Percentiles rank a stretch among this genome's conserved stretches.
Evolutionary conservation across 306 rosid species (phyloP).

Genomic region (Rosa persica): DNA sequence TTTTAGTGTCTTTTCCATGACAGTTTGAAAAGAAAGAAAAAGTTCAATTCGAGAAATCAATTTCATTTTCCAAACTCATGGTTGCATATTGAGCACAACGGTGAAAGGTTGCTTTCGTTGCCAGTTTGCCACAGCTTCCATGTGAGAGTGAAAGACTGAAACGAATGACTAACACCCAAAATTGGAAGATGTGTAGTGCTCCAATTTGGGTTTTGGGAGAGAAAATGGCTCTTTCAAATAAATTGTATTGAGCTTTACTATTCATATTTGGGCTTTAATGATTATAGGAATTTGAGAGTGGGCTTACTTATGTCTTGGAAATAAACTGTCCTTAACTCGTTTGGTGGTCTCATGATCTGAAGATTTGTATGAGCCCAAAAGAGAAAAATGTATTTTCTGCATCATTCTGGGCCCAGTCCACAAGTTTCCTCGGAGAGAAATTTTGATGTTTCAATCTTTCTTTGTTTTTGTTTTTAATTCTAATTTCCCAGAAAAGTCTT

Average conservation of each 20-base stretch:
- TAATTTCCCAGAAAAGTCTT: no score
- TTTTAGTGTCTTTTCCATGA: neutral
- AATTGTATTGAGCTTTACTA: neutral
- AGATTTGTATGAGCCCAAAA: no score
- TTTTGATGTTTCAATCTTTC: no score
- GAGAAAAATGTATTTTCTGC: no score
- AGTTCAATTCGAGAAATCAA: neutral
- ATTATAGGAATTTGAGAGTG: no score
- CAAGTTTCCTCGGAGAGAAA: no score
- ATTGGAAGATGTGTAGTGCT: neutral
- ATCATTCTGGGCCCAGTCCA: no score
- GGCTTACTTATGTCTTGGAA: no score
- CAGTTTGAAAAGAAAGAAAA: neutral
- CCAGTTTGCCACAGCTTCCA: constrained; percentile 7
- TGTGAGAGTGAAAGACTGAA: neutral
- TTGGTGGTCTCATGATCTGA: no score
- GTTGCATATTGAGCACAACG: neutral
- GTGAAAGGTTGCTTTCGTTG: constrained; percentile 4
- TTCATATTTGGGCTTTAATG: neutral
- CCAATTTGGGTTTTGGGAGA: neutral
- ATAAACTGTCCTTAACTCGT: no score
- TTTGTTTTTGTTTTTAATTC: no score
- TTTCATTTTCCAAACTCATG: neutral
- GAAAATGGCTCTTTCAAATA: neutral
- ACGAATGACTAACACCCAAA: neutral